Evolutionary conservation across 169 alveolate species (phyloP).

Genomic region (Cryptosporidium tyzzeri): DNA sequence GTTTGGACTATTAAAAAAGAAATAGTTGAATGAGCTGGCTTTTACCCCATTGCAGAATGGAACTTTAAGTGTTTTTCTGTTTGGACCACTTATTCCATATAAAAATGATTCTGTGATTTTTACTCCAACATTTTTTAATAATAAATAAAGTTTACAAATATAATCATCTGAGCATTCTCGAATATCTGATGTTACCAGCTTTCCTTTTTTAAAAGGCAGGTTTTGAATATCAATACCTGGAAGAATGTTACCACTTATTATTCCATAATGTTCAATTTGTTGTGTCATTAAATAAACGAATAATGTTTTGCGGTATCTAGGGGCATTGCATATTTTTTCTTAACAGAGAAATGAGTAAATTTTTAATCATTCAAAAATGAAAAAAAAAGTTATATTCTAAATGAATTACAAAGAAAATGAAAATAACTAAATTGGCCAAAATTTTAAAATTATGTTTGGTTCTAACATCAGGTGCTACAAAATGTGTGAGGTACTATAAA

Average conservation of each 20-base stretch:
- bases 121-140: slow-evolving; percentile 33
- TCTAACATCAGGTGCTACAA: no score
- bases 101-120: slow-evolving; percentile 64
- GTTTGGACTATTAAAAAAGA: slow-evolving; percentile 57
- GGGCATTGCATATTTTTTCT: neutral
- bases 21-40: slow-evolving; percentile 57
- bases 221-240: neutral
- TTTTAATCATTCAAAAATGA: neutral
- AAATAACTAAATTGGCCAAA: neutral
- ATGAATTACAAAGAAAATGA: no score
- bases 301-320: neutral
- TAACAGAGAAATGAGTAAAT: no score
- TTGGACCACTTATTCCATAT: slow-evolving; percentile 68
- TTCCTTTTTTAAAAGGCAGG: slow-evolving; percentile 24
- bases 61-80: slow-evolving; percentile 22
- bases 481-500: neutral
- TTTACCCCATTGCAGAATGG: slow-evolving; percentile 50
- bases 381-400: no score
- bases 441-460: no score
- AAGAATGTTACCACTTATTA: neutral
- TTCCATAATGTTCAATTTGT: neutral
- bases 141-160: slow-evolving; percentile 17
- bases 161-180: slow-evolving; percentile 31
- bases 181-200: slow-evolving; percentile 9
- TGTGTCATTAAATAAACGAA: neutral